Percentiles rank a stretch among this genome's conserved stretches.
Evolutionary conservation across 768 basidiomycete genomes (phyloP).

Genomic region (Tylopilus rubrobrunneus): DNA sequence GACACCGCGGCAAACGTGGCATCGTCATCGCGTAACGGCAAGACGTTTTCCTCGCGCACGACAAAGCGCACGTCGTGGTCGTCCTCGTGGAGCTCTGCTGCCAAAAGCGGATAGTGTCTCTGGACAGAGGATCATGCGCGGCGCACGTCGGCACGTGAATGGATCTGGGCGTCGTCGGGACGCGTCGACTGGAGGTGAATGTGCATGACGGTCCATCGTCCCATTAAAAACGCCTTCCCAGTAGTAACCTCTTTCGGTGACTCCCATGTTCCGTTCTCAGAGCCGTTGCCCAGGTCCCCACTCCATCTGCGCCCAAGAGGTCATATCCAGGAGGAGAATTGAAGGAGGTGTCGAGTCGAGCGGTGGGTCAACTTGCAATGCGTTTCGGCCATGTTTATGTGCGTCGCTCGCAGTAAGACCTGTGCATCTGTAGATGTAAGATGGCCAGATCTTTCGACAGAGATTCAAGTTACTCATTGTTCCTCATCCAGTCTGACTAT

Average conservation of each 20-base stretch:
- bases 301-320: no score
- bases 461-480: no score
- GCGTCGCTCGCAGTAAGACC: no score
- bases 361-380: no score
- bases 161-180: neutral
- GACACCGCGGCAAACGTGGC: constrained; percentile 31
- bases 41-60: constrained; percentile 5
- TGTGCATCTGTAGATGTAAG: no score
- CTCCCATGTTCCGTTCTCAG: constrained; percentile 25
- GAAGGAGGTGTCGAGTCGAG: no score
- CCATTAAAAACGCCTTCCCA: constrained; percentile 38
- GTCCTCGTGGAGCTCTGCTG: constrained; percentile 35
- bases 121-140: constrained; percentile 38
- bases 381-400: no score
- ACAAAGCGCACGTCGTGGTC: constrained; percentile 12
- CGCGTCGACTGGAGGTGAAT: constrained; percentile 32
- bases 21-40: constrained; percentile 28
- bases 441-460: no score
- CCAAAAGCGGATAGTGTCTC: constrained; percentile 49
- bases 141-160: no score
- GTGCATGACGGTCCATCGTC: constrained; percentile 41
- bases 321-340: no score
- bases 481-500: no score
- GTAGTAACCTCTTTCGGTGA: constrained; percentile 38
- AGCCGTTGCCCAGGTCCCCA: constrained; percentile 18